Conservation (phyloP, 2,329 filamentous ascomycete genomes). For the Dothistroma pini region DNA sequence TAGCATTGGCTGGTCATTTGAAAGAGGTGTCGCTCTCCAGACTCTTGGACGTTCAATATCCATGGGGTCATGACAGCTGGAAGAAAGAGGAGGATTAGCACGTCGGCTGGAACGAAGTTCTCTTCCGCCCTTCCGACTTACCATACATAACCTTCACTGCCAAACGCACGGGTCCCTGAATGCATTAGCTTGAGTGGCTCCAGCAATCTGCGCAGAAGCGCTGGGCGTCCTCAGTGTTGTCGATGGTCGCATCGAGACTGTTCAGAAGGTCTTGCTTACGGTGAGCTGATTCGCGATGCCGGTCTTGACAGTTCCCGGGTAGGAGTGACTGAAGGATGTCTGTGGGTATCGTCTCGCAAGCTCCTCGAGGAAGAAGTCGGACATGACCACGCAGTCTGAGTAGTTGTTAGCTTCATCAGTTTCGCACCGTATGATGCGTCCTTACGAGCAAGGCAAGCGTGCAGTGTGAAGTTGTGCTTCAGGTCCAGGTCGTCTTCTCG, state of each 20-base stretch:
- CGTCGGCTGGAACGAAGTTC: not conserved
- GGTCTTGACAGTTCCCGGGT: conserved; percentile 48
- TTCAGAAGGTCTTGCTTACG: not conserved
- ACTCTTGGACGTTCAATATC: conserved; percentile 41
- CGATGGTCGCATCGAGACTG: no score
- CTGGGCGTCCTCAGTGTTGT: no score
- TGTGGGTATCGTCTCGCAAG: conserved; percentile 46
- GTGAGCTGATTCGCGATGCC: conserved; percentile 40
- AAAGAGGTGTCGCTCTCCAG: conserved; percentile 47
- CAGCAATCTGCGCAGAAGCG: not conserved
- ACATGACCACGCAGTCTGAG: conserved; percentile 44
- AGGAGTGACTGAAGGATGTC: conserved; percentile 50
- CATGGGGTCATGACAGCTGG: conserved; percentile 36
- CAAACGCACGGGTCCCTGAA: conserved; percentile 29
- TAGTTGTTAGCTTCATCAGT: not conserved
- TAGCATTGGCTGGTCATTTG: conserved; percentile 37
- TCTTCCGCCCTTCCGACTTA: not conserved
- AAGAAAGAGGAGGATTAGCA: not conserved
- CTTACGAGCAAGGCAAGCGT: conserved; percentile 34
- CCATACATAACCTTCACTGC: conserved; percentile 35
- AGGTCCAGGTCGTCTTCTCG: conserved; percentile 46
- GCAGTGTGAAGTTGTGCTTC: conserved; percentile 38
- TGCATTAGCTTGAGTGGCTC: not conserved
- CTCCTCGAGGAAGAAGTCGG: conserved; percentile 52
- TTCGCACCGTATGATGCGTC: not conserved